A percentile compares a stretch with the other conserved stretches of the same genome.
Conservation (phyloP, 2,329 filamentous ascomycete species). For the Arthroderma sp. region DNA sequence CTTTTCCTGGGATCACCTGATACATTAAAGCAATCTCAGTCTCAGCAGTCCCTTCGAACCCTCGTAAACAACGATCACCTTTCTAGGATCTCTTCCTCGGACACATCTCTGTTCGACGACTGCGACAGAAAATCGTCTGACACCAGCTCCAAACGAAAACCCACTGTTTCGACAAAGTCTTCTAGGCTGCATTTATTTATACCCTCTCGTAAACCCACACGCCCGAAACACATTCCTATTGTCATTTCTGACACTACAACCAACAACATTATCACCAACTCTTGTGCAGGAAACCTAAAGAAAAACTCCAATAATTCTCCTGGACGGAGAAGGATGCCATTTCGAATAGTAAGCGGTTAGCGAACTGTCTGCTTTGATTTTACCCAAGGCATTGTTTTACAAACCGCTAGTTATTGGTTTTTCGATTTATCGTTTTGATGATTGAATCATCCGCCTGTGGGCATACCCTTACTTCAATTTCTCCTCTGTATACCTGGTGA, state of each 20-base stretch:
- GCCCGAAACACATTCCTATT: conserved; percentile 1
- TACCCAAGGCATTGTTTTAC: neutral
- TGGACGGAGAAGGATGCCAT: neutral
- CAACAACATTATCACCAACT: neutral
- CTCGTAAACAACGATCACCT: neutral
- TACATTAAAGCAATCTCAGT: conserved; percentile 1
- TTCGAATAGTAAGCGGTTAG: neutral
- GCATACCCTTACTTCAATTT: neutral
- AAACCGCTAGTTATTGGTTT: neutral
- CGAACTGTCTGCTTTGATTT: too few species aligned
- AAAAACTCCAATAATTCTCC: neutral
- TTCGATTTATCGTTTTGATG: neutral
- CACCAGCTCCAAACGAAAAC: neutral
- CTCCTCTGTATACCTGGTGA: neutral
- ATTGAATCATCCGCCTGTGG: neutral
- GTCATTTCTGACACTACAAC: conserved; percentile 1
- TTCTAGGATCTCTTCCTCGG: neutral
- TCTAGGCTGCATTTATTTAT: neutral
- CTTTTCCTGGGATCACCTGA: conserved; percentile 7
- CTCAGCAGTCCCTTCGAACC: neutral
- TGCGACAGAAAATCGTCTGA: neutral
- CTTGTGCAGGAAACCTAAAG: neutral
- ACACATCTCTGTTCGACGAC: neutral
- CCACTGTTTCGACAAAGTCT: conserved; percentile 14
- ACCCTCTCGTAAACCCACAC: neutral